Conservation (phyloP, 139 green algal genomes). For the Coelastrella sp. region DNA sequence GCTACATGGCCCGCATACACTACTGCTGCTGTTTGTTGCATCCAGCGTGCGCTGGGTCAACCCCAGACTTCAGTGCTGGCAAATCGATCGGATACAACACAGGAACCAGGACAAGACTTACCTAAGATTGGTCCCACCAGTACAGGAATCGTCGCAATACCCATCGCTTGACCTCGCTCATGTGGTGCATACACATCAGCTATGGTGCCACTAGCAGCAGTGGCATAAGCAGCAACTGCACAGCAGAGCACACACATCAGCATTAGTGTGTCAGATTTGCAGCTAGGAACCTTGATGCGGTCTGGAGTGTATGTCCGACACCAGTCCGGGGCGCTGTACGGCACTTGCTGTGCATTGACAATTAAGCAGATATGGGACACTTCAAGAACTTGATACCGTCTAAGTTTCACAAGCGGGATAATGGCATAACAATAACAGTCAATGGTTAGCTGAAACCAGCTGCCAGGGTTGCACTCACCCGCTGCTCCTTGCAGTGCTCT, state of each 20-base stretch:
- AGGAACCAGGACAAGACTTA: neutral
- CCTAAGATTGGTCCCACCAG: constrained; percentile 15
- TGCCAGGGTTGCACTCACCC: neutral
- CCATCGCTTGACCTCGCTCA: constrained; percentile 18
- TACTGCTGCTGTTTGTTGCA: neutral
- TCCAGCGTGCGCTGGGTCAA: no score
- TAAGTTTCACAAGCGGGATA: no score
- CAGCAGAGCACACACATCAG: neutral
- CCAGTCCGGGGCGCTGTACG: no score
- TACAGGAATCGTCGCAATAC: constrained; percentile 1
- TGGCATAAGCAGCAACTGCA: constrained; percentile 17
- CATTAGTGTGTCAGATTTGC: neutral
- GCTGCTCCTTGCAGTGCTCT: constrained; percentile 28
- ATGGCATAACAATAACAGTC: no score
- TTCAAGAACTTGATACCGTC: no score
- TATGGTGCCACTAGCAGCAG: neutral
- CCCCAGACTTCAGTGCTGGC: no score
- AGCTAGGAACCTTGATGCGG: neutral
- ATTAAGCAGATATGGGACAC: no score
- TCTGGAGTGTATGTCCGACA: neutral
- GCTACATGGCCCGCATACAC: neutral
- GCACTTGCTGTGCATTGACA: no score
- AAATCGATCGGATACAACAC: neutral
- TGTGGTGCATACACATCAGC: constrained; percentile 25
- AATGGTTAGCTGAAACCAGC: no score